phyloP scores from a whole-genome alignment of 768 basidiomycete species.

The Lactifluus pinguis region DNA sequence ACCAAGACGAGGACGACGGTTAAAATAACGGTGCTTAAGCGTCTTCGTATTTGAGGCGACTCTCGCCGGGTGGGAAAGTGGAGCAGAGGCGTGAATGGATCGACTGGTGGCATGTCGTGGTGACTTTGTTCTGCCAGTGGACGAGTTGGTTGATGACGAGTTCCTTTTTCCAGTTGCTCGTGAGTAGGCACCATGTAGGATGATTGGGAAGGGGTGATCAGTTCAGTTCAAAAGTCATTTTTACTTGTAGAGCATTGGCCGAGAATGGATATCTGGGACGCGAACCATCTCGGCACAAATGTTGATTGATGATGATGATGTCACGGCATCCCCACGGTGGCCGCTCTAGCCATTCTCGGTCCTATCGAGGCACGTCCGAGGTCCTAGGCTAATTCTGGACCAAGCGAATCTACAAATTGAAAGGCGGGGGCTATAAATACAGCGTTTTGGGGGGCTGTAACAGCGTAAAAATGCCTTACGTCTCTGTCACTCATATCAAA shows the following conservation, averaged over 20 bases:
- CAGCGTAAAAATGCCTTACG: no score
- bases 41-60: neutral
- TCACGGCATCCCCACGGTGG: no score
- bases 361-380: no score
- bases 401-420: no score
- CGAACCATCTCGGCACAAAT: neutral
- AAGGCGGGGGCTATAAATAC: no score
- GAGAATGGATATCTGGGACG: neutral
- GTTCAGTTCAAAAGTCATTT: neutral
- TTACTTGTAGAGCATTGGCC: neutral
- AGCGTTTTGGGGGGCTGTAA: no score
- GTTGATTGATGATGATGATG: no score
- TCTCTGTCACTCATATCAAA: no score
- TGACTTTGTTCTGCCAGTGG: neutral
- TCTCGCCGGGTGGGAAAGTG: neutral
- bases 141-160: neutral
- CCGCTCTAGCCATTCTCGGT: no score
- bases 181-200: neutral
- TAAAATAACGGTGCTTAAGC: neutral
- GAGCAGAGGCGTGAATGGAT: neutral
- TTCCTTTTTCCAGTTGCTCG: neutral
- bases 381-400: no score
- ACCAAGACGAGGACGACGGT: neutral
- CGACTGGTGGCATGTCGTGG: neutral
- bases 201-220: neutral